Evolutionary conservation across 2,329 filamentous ascomycete species (phyloP), one percentile per base, ranked within the genome.

Genomic region (Neopestalotiopsis sp.): DNA sequence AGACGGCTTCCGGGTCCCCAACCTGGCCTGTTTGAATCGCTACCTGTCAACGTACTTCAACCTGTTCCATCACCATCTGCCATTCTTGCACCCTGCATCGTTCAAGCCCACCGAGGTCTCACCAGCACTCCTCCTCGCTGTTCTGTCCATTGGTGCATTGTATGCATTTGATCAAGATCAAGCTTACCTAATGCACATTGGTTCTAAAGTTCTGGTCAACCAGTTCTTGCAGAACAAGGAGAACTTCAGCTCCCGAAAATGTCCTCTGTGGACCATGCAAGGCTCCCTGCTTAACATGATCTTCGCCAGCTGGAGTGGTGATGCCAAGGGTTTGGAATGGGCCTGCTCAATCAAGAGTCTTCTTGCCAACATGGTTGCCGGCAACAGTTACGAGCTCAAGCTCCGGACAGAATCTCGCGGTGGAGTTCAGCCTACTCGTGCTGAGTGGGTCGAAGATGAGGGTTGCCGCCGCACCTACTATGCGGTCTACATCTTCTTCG

Each of bases 401-500:
- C 88, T 97, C 70, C 93, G 96, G 20, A 93, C 93, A 67, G 95
- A 98, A 78, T 94, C 92, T 71, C 94, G 96, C 68, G 92, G 94
- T 75, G 91, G 89, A 59, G 86, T 89, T 34, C 87, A 88, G 70
- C 94, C 95, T 1, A 94, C 89, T 53, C 93, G 95, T 68, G 88
- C 92, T 17, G 94, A 98, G 78, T 99, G 96, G 96, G 91, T 98
- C 59, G 94, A 97, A 76, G 96, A 99, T 77, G 96, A 99, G 82
- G 94, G 95, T 65, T 98, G 96, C 80, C 91, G 95, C 70, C 93
- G 96, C 70, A 98, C 96, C 1, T 99, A 98, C 83, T 99, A 97
- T 76, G 95, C 96, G 1, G 96, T 98, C 70, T 99, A 98, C 85
- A 97, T 98, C 81, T 98, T 98, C 88, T 98, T 98, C 78, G 96